phyloP scores from a whole-genome alignment of 2,329 filamentous ascomycete genomes.

The Boeremia lycopersici region DNA sequence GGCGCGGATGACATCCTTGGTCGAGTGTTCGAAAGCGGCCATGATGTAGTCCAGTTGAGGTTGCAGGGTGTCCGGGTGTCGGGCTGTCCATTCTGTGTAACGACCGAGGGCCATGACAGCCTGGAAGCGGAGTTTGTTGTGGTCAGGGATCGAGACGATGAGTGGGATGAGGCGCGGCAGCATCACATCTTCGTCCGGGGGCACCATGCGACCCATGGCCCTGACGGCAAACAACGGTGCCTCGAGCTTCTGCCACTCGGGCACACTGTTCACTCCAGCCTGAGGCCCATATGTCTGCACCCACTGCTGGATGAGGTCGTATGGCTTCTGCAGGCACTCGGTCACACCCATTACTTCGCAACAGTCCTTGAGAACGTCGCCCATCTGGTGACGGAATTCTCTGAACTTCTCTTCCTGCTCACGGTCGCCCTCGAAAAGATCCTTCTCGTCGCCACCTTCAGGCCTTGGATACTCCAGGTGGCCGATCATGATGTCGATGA shows the following conservation, averaged over 20 bases:
- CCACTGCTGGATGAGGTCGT: conserved; percentile 85
- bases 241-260: conserved; percentile 95
- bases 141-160: conserved; percentile 89
- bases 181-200: conserved; percentile 83
- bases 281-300: conserved; percentile 80
- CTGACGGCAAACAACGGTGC: conserved; percentile 94
- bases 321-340: conserved; percentile 88
- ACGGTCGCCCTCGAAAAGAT: conserved; percentile 93
- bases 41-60: conserved; percentile 96
- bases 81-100: conserved; percentile 97
- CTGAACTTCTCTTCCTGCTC: conserved; percentile 97
- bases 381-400: conserved; percentile 96
- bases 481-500: conserved; percentile 91
- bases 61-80: conserved; percentile 90
- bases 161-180: conserved; percentile 91
- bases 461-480: conserved; percentile 86
- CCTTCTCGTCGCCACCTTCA: conserved; percentile 73
- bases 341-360: conserved; percentile 95
- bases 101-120: conserved; percentile 96
- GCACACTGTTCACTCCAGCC: conserved; percentile 75
- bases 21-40: conserved; percentile 85
- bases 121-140: conserved; percentile 98
- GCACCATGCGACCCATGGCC: conserved; percentile 95
- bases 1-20: conserved; percentile 87
- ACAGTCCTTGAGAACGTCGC: conserved; percentile 94